phyloP scores from a whole-genome alignment of 257 asterid genomes.

The Oldenlandia corymbosa region DNA sequence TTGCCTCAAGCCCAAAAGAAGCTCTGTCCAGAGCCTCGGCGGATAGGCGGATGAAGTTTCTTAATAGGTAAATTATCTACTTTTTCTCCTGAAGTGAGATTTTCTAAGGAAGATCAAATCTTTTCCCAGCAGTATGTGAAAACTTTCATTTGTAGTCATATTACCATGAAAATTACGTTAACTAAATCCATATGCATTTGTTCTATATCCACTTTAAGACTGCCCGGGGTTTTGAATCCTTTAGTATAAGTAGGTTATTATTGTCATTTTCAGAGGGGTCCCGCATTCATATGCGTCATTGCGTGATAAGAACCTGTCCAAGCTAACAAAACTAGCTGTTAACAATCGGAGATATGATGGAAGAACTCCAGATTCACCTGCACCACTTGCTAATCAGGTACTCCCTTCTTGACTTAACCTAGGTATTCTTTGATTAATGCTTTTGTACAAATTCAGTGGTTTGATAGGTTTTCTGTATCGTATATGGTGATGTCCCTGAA shows the following conservation, averaged over 20 bases:
- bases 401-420: slow-evolving; percentile 1
- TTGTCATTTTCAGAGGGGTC: slow-evolving; percentile 57
- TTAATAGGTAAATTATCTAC: slow-evolving; percentile 52
- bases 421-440: neutral
- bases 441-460: neutral
- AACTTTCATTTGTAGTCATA: no score
- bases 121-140: neutral
- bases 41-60: slow-evolving; percentile 84
- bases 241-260: neutral
- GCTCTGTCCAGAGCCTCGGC: slow-evolving; percentile 93
- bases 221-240: neutral
- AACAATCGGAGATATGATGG: slow-evolving; percentile 69
- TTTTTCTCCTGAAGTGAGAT: neutral
- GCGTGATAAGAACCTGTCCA: slow-evolving; percentile 60
- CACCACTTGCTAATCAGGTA: slow-evolving; percentile 74
- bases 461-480: no score
- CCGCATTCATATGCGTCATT: slow-evolving; percentile 67
- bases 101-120: no score
- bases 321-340: slow-evolving; percentile 83
- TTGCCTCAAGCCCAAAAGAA: slow-evolving; percentile 93
- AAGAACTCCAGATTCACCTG: slow-evolving; percentile 89
- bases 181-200: neutral
- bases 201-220: neutral
- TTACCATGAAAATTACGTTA: no score
- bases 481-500: no score